Percentiles rank a stretch among this genome's conserved stretches.
Conservation (phyloP, 345 rosid genomes). For the Excoecaria cochinchinensis region DNA sequence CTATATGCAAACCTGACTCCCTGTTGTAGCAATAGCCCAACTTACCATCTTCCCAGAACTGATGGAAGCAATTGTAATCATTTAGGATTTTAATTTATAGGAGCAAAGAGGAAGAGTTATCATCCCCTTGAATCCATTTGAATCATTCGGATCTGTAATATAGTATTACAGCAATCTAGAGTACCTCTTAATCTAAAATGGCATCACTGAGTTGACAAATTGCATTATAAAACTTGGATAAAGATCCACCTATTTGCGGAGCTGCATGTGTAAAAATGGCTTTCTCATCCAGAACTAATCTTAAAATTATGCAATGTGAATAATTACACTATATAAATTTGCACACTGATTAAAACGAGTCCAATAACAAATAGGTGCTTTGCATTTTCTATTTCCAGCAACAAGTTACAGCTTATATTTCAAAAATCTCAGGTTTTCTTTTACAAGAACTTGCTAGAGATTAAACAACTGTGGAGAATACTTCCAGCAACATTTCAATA, state of each 20-base stretch:
- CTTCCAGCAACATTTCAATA: not conserved
- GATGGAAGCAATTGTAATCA: not conserved
- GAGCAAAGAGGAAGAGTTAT: not conserved
- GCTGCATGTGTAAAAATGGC: too few relatives aligned
- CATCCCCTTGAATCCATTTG: not conserved
- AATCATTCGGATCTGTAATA: not conserved
- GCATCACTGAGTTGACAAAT: not conserved
- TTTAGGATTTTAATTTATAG: not conserved
- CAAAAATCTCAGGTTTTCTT: not conserved
- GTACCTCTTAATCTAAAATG: not conserved
- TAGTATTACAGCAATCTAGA: not conserved
- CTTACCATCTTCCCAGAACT: not conserved
- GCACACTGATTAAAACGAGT: not conserved
- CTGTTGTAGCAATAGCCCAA: not conserved
- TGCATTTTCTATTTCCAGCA: not conserved
- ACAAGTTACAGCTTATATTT: not conserved
- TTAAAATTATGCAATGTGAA: too few relatives aligned
- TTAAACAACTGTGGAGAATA: not conserved
- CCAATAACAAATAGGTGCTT: not conserved
- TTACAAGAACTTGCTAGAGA: not conserved
- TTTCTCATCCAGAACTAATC: too few relatives aligned
- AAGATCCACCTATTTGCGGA: not conserved
- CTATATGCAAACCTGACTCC: not conserved
- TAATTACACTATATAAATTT: not conserved
- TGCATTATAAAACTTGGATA: not conserved